Evolutionary conservation across 2,329 filamentous ascomycete genomes (phyloP), one percentile per base, ranked within the genome.

Genomic region (Tolypocladium inflatum): DNA sequence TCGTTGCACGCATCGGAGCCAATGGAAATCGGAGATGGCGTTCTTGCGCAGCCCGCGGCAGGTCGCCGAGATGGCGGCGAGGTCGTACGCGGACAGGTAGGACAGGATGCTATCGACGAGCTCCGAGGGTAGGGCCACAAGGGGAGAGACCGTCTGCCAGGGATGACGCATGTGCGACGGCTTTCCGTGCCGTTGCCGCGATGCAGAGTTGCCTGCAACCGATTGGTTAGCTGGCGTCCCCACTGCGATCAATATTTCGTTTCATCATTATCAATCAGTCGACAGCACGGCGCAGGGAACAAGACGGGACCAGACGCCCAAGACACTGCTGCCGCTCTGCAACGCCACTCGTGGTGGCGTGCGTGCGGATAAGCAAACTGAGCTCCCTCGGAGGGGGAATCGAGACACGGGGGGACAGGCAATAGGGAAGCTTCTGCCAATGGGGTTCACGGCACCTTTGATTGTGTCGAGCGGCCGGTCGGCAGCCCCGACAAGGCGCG

Each of bases 51-150:
- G 74, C 4, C 71, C 67, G 30, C 75, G 84, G 70, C 86, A 93
- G 30, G 86, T 86, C 11, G 74, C 73, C 2, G 85, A 82, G 15
- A 86, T 69, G 2, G 74, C 71, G 33, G 78, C 78, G 13, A 96
- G 81, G 58, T 91, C 87, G 43, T 76, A 63, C 0, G 89, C 80
- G 0, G 81, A 73, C 6, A 96, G 79, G 66, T 83, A 85, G 39
- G 77, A 77, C 17, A 96, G 74, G 53, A 96, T 85, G n/a, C 81
- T 74, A 63, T 88, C 81, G 38, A 96, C 76, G 10, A 96, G 77
- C 70, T 97, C 92, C 15, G 83, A 72, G 0, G 92, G 92, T 1
- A 96, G 79, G 23, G 72, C 68, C 37, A 84, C 69, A 9, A 90
- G 65, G 42, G 62, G 62, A 30, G 67, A 67, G 50, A 4, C 58